Conservation (phyloP, 2,329 filamentous ascomycete species). For the Trichoderma citrinoviride region DNA sequence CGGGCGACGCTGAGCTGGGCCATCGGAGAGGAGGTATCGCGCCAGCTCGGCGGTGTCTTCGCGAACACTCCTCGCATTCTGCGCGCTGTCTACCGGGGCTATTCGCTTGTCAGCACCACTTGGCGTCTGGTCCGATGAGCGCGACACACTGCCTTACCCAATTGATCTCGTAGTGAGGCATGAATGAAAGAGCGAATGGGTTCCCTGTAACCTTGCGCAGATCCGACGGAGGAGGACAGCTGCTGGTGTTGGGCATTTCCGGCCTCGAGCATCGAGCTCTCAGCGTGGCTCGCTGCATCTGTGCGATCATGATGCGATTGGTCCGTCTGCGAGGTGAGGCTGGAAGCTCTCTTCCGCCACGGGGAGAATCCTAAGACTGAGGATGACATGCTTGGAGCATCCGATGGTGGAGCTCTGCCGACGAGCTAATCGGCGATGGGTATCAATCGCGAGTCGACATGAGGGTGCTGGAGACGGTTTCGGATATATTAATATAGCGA, state of each 20-base stretch:
- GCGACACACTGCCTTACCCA: conserved; percentile 45
- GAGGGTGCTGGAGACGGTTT: conserved; percentile 1
- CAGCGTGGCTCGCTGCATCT: conserved; percentile 29
- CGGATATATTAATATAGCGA: not conserved
- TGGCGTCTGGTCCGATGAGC: not conserved
- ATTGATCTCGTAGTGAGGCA: conserved; percentile 58
- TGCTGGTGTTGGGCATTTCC: conserved; percentile 26
- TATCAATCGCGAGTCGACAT: conserved; percentile 29
- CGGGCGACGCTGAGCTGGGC: conserved; percentile 44
- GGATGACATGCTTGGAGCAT: conserved; percentile 44
- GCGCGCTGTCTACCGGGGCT: conserved; percentile 63
- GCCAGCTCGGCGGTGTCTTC: conserved; percentile 86
- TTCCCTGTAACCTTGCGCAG: conserved; percentile 50
- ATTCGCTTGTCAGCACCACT: conserved; percentile 19
- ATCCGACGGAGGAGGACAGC: conserved; percentile 42
- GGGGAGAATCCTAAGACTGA: conserved; percentile 47
- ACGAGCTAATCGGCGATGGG: conserved; percentile 21
- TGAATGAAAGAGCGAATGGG: conserved; percentile 72
- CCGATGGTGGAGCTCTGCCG: conserved; percentile 15
- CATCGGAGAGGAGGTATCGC: conserved; percentile 72
- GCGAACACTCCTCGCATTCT: conserved; percentile 75
- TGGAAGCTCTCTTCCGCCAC: conserved; percentile 46
- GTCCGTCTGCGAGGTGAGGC: conserved; percentile 37
- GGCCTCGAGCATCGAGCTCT: conserved; percentile 25
- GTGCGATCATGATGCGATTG: conserved; percentile 27